Evolutionary conservation across 2,329 filamentous ascomycete genomes (phyloP).

Genomic region (Metarhizium robertsii): DNA sequence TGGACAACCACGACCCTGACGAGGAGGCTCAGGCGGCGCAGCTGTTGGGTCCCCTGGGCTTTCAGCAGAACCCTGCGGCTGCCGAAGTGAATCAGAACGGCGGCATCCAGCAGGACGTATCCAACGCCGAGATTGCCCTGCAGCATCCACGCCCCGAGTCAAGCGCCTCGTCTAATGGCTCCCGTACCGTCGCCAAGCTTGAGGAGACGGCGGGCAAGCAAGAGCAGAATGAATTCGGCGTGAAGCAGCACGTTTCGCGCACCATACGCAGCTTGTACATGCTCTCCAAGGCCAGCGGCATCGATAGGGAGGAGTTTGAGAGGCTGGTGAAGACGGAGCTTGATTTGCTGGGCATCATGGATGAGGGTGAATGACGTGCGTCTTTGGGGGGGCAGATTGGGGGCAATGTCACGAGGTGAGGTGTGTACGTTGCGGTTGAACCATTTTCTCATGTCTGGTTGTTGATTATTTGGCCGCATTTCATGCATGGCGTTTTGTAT

Average conservation of each 20-base stretch:
- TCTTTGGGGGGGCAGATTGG: not conserved
- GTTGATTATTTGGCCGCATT: not conserved
- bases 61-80: conserved; percentile 8
- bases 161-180: conserved; percentile 47
- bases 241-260: conserved; percentile 71
- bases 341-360: conserved; percentile 59
- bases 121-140: conserved; percentile 19
- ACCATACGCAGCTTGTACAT: conserved; percentile 70
- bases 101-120: not conserved
- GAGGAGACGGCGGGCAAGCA: conserved; percentile 46
- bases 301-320: conserved; percentile 67
- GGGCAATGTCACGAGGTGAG: not conserved
- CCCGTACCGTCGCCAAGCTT: conserved; percentile 50
- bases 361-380: conserved; percentile 34
- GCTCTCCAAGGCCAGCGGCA: conserved; percentile 60
- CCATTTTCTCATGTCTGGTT: not conserved
- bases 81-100: conserved; percentile 13
- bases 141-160: conserved; percentile 50
- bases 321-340: conserved; percentile 62
- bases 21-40: conserved; percentile 39
- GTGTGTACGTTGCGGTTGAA: not conserved
- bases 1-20: conserved; percentile 75
- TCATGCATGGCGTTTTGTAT: not conserved
- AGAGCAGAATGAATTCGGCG: conserved; percentile 59
- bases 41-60: conserved; percentile 23